Evolutionary conservation across 768 basidiomycete species (phyloP).

Genomic region (Leccinellum rugosiceps): DNA sequence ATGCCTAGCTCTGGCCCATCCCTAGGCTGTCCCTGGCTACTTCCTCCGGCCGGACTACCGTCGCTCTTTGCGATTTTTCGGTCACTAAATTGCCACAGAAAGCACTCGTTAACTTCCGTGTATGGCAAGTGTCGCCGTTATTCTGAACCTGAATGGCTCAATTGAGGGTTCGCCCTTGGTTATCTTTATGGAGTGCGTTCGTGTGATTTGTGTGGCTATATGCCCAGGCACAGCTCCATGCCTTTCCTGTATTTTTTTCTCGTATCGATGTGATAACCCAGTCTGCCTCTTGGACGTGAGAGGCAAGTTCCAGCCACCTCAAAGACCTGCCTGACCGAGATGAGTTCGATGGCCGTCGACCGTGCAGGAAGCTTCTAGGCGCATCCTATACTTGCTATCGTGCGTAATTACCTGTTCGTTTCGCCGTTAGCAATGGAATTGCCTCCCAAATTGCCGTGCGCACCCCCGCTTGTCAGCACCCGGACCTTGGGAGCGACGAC

Average conservation of each 20-base stretch:
- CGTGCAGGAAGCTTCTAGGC: neutral
- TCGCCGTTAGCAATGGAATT: conserved; percentile 9
- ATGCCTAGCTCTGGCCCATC: conserved; percentile 4
- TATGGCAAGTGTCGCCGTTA: conserved; percentile 11
- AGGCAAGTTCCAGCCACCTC: conserved; percentile 5
- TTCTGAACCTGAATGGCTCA: conserved; percentile 2
- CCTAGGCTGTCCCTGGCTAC: conserved; percentile 15
- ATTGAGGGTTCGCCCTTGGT: conserved; percentile 6
- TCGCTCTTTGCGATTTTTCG: conserved; percentile 3
- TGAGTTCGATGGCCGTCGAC: conserved; percentile 12
- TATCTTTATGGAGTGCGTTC: conserved; percentile 6
- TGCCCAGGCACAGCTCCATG: conserved; percentile 15
- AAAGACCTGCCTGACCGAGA: neutral
- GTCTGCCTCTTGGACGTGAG: conserved; percentile 9
- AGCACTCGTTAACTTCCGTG: conserved; percentile 1
- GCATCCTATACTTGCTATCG: conserved; percentile 18
- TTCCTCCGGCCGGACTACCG: conserved; percentile 13
- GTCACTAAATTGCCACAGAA: conserved; percentile 1
- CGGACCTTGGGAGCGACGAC: conserved; percentile 9
- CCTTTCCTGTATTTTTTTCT: conserved; percentile 8
- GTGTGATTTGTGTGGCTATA: conserved; percentile 8
- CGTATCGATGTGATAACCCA: conserved; percentile 1
- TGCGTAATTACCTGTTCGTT: neutral
- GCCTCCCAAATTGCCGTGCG: neutral
- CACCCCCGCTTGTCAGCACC: conserved; percentile 9